Evolutionary conservation across 2,329 filamentous ascomycete species (phyloP), one percentile per base, ranked within the genome.

Genomic region (Fonsecaea multimorphosa): DNA sequence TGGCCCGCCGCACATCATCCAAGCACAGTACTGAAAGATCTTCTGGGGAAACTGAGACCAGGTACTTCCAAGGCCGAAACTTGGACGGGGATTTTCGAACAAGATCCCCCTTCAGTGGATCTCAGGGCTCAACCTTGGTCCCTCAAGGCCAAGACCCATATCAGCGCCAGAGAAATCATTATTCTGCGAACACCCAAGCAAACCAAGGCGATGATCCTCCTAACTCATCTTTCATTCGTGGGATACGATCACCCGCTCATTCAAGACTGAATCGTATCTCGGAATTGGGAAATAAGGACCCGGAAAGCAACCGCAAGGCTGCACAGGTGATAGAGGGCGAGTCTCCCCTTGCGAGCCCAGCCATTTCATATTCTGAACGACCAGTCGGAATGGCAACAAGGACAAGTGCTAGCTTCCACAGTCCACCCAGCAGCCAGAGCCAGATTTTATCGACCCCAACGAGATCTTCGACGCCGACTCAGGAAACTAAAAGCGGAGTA

Each of bases 81-180:
- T 2, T 19, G 7, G 19, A 49, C 12, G 9, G 44, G 22, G 44
- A 8, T 12, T 27, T 49, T 6, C 1, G 11, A 27, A 27, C 44
- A 49, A 49, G 24, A 49, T 12, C 44, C 44, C 12, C 44, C 9
- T 49, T 49, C 19, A 19, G 24, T 2, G 44, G 44, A 49, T 49
- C 44, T 49, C 44, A 49, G 6, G 44, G 19, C 19, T 49, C 44
- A 49, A 49, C 44, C 44, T 49, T 49, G 44, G 22, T 49, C 22
- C 44, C 19, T 24, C 7, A 49, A 49, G n/a, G 40, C 40, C 44
- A 24, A 8, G 19, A 49, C 7, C 44, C 44, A 24, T 27, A 49
- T 24, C 44, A 49, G 11, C 6, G 11, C 2, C 44, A 8, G 6
- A 4, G 7, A 44, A 19, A 9, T 44, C 44, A 12, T 24, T 49